Conservation (phyloP, 2,329 filamentous ascomycete species). For the Colletotrichum brevisporum region DNA sequence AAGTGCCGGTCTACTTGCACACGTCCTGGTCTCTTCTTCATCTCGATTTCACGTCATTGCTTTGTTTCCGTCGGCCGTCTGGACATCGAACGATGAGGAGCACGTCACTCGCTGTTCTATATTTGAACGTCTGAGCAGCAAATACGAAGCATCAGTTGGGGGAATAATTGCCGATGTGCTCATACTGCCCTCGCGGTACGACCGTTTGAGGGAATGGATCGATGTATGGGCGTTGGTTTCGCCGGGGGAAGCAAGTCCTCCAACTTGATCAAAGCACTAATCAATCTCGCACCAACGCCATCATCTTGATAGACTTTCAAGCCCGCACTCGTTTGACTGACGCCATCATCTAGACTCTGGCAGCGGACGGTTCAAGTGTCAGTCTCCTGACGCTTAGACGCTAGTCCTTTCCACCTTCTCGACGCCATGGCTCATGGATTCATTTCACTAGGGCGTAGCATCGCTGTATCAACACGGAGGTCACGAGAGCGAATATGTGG, state of each 20-base stretch:
- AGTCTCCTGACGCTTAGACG: neutral
- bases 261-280: slow-evolving; percentile 19
- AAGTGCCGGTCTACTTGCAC: too few relatives aligned
- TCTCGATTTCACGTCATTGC: neutral
- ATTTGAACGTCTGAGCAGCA: neutral
- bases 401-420: neutral
- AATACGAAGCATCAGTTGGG: neutral
- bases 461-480: neutral
- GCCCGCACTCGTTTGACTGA: neutral
- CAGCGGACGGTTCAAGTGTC: neutral
- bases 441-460: slow-evolving; percentile 3
- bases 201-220: neutral
- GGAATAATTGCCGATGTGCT: slow-evolving; percentile 23
- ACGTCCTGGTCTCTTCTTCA: neutral
- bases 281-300: too few relatives aligned
- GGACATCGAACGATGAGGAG: neutral
- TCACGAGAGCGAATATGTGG: neutral
- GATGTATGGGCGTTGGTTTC: slow-evolving; percentile 13
- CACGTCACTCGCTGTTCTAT: slow-evolving; percentile 8
- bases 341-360: neutral
- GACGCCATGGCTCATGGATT: slow-evolving; percentile 1
- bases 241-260: slow-evolving; percentile 10
- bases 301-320: neutral
- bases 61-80: slow-evolving; percentile 2
- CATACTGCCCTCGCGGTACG: neutral